Percentiles rank a stretch among this genome's conserved stretches.
These are phyloP conservation scores for Chenopodium quinoa DNA, from an alignment of 148 eudicot genomes.

Conservation along the genomic window DNA sequence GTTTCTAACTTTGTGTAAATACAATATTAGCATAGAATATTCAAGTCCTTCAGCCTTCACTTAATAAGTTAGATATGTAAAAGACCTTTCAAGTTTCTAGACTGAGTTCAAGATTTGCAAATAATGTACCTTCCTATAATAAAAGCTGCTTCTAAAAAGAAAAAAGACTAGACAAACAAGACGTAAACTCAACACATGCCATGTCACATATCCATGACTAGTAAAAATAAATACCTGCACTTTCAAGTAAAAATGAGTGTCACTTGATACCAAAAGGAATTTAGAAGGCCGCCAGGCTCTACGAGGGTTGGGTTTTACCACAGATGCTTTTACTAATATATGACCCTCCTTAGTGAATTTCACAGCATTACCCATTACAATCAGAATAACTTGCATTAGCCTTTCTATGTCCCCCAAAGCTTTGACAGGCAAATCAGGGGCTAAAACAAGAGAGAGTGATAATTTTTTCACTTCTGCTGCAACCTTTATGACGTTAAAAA, in stretches of 20 bases:
- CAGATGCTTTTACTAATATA: conserved; percentile 50
- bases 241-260: conserved; percentile 50
- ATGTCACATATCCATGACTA: conserved; percentile 1
- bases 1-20: not conserved
- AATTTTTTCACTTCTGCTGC: conserved; percentile 58
- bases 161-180: not conserved
- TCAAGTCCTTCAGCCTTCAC: not conserved
- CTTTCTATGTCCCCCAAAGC: conserved; percentile 70
- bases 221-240: conserved; percentile 47
- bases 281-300: conserved; percentile 51
- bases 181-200: not conserved
- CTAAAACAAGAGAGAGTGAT: conserved; percentile 40
- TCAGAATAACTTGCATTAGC: conserved; percentile 59
- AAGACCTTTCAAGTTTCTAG: not conserved
- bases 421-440: conserved; percentile 51
- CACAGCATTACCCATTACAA: conserved; percentile 65
- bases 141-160: not conserved
- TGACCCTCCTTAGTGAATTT: conserved; percentile 65
- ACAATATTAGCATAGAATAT: not conserved
- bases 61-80: not conserved
- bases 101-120: not conserved
- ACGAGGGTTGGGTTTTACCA: conserved; percentile 46
- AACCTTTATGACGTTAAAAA: conserved; percentile 46
- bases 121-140: not conserved
- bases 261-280: conserved; percentile 37